A percentile compares a stretch with the other conserved stretches of the same genome.
Conservation (phyloP, 2,329 filamentous ascomycete genomes). For the Hymenoscyphus albidus region DNA sequence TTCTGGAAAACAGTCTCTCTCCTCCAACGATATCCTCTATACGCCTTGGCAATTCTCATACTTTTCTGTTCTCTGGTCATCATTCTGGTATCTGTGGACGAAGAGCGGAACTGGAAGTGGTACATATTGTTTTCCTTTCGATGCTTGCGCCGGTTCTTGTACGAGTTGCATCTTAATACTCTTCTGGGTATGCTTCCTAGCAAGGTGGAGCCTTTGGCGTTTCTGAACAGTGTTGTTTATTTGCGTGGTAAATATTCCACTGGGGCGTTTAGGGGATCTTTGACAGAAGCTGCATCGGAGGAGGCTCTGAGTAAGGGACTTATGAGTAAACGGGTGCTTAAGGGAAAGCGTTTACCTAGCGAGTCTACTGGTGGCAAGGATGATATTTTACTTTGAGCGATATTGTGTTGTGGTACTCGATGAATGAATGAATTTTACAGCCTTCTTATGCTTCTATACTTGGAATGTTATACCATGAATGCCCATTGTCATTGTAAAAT, state of each 20-base stretch:
- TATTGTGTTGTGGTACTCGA: background rate
- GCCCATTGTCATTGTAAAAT: too few relatives aligned
- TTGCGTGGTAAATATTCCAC: background rate
- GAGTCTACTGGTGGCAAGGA: background rate
- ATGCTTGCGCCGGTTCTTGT: background rate
- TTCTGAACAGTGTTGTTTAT: background rate
- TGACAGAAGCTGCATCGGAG: background rate
- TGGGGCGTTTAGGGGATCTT: background rate
- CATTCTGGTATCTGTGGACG: background rate
- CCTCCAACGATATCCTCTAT: background rate
- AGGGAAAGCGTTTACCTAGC: background rate
- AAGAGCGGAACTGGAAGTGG: background rate
- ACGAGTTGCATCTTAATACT: background rate
- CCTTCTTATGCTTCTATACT: background rate
- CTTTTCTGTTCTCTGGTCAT: background rate
- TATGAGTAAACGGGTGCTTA: background rate
- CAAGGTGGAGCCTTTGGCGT: background rate
- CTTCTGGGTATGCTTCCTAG: background rate
- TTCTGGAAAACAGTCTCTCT: background rate
- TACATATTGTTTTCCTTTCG: background rate
- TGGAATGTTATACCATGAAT: too few relatives aligned
- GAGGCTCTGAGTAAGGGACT: background rate
- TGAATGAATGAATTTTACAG: background rate
- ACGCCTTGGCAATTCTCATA: conserved; percentile 2
- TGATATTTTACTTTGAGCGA: background rate